phyloP scores from a whole-genome alignment of 2,329 filamentous ascomycete genomes.

The Cytospora paraplurivora region DNA sequence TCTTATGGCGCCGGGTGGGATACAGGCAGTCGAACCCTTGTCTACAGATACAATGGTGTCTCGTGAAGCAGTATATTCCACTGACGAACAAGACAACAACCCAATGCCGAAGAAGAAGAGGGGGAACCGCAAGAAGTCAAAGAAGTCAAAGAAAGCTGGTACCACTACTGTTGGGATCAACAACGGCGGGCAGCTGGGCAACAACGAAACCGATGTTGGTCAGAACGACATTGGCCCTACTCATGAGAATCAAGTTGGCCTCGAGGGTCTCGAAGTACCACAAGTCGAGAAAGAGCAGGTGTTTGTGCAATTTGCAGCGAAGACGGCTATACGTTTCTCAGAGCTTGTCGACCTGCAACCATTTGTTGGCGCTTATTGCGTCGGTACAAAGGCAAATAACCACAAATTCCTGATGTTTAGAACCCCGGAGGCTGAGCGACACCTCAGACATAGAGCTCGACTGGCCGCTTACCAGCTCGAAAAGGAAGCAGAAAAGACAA shows the following conservation, averaged over 20 bases:
- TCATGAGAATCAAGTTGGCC: neutral
- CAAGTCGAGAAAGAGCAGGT: neutral
- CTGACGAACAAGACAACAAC: conserved; percentile 5
- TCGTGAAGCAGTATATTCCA: neutral
- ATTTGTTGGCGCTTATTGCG: neutral
- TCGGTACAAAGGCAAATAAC: neutral
- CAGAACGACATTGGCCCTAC: neutral
- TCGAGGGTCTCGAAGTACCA: neutral
- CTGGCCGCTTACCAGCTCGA: neutral
- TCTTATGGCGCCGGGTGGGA: neutral
- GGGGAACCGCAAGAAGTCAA: conserved; percentile 8
- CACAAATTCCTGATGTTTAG: rapidly evolving
- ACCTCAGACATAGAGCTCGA: conserved; percentile 20
- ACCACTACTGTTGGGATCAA: neutral
- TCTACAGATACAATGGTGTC: too few relatives aligned
- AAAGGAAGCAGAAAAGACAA: neutral
- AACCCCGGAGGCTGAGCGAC: neutral
- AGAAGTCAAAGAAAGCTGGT: neutral
- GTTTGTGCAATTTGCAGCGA: neutral
- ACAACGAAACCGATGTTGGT: too few relatives aligned
- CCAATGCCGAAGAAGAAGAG: conserved; percentile 9
- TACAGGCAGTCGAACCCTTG: neutral
- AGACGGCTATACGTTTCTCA: neutral
- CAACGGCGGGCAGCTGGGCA: neutral
- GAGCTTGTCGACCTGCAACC: neutral